A percentile compares a stretch with the other conserved stretches of the same genome.
Evolutionary conservation across 177 flowering plant genomes (phyloP).

Genomic region (Telopea speciosissima): DNA sequence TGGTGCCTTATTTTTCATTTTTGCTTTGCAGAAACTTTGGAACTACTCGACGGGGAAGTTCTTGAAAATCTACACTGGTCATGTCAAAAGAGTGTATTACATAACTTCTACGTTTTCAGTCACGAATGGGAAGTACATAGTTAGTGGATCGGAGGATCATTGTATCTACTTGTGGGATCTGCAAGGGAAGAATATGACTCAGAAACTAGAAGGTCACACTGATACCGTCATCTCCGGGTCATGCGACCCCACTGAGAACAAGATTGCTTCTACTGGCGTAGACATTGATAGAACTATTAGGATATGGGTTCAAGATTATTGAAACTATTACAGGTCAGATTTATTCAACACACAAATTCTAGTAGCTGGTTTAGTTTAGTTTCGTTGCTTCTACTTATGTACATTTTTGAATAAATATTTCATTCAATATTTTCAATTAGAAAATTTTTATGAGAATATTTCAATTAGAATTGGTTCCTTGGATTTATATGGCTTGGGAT

Average conservation of each 20-base stretch:
- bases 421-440: no score
- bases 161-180: constrained; percentile 89
- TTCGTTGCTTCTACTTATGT: no score
- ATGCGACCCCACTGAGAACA: constrained; percentile 52
- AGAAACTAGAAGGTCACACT: constrained; percentile 77
- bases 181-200: constrained; percentile 60
- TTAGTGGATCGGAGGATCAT: constrained; percentile 88
- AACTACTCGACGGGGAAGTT: constrained; percentile 71
- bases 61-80: constrained; percentile 73
- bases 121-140: constrained; percentile 81
- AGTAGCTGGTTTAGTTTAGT: no score
- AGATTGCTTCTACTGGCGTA: not conserved
- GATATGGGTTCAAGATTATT: no score
- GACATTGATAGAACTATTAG: no score
- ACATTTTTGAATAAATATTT: no score
- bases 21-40: constrained; percentile 67
- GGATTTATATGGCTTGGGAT: no score
- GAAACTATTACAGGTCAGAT: no score
- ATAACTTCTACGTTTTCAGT: constrained; percentile 78
- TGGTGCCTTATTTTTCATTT: not conserved
- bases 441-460: no score
- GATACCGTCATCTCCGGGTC: constrained; percentile 78
- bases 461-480: no score
- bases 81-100: constrained; percentile 59
- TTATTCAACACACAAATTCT: no score